Conservation (phyloP, 495 filamentous ascomycete species). For the Daldinia concentrica region DNA sequence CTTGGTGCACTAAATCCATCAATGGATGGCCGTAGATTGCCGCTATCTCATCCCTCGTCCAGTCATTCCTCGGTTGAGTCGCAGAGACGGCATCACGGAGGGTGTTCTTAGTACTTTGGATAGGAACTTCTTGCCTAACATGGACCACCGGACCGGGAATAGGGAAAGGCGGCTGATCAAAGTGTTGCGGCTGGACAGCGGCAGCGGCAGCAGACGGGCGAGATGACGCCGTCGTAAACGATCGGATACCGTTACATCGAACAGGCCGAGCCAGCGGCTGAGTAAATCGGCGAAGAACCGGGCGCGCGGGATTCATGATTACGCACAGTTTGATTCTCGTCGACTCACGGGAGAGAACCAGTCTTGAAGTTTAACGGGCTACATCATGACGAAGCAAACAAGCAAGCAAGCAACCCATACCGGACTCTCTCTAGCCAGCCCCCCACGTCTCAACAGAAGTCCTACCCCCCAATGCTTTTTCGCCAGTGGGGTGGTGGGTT, state of each 20-base stretch:
- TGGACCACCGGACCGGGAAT: constrained; percentile 23
- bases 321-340: constrained; percentile 13
- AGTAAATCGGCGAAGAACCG: constrained; percentile 30
- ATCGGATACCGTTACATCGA: constrained; percentile 19
- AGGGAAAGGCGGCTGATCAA: constrained; percentile 24
- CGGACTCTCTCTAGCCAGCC: background rate
- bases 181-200: constrained; percentile 24
- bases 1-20: constrained; percentile 76
- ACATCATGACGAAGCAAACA: background rate
- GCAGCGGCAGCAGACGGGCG: constrained; percentile 25
- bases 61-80: constrained; percentile 68
- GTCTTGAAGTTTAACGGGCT: constrained; percentile 21
- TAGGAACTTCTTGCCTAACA: constrained; percentile 13
- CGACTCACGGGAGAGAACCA: constrained; percentile 22
- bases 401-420: constrained; percentile 4
- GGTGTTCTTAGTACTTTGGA: constrained; percentile 18
- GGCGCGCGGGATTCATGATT: constrained; percentile 33
- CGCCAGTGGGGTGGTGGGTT: constrained; percentile 21
- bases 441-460: constrained; percentile 20
- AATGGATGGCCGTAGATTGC: constrained; percentile 80
- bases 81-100: constrained; percentile 63
- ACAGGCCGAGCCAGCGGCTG: constrained; percentile 26
- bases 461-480: constrained; percentile 9
- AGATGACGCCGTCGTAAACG: constrained; percentile 27
- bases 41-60: constrained; percentile 80